Conservation (phyloP, 768 basidiomycete genomes). For the Termitomyces heimii region DNA sequence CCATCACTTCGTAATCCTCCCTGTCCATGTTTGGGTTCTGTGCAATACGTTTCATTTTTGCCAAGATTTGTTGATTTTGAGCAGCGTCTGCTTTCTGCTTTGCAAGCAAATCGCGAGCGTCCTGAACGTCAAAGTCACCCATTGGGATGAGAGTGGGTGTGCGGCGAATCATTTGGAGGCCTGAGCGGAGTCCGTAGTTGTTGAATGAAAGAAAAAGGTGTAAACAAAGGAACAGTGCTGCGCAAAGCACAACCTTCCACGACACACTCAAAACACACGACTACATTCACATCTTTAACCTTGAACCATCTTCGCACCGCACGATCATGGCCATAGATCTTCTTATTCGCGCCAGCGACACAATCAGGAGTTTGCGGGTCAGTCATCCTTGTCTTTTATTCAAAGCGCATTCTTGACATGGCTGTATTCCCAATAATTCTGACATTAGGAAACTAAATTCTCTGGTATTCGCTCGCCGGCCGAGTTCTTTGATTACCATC, state of each 20-base stretch:
- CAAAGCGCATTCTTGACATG: neutral
- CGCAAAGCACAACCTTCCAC: slow-evolving; percentile 8
- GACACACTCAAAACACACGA: slow-evolving; percentile 4
- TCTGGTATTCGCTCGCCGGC: slow-evolving; percentile 64
- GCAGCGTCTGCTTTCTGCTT: slow-evolving; percentile 39
- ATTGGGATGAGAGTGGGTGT: slow-evolving; percentile 72
- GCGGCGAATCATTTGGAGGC: slow-evolving; percentile 60
- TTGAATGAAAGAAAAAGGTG: slow-evolving; percentile 8
- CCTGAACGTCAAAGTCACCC: slow-evolving; percentile 75
- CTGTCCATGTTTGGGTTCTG: slow-evolving; percentile 30
- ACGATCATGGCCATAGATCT: slow-evolving; percentile 48
- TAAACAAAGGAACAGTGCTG: slow-evolving; percentile 16
- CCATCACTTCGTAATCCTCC: slow-evolving; percentile 25
- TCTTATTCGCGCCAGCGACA: slow-evolving; percentile 59
- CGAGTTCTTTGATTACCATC: slow-evolving; percentile 83
- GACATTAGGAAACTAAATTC: slow-evolving; percentile 65
- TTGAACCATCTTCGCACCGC: slow-evolving; percentile 8
- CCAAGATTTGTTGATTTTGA: slow-evolving; percentile 33
- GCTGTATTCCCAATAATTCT: neutral
- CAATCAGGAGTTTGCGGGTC: slow-evolving; percentile 66
- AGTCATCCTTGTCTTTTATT: slow-evolving; percentile 19
- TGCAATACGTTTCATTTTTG: slow-evolving; percentile 39
- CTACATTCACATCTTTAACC: slow-evolving; percentile 7
- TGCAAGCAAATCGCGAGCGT: slow-evolving; percentile 56
- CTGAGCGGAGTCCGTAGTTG: slow-evolving; percentile 1